Evolutionary conservation across 805 yeast species (phyloP).

Genomic region (Candida khao-thaluensis): DNA sequence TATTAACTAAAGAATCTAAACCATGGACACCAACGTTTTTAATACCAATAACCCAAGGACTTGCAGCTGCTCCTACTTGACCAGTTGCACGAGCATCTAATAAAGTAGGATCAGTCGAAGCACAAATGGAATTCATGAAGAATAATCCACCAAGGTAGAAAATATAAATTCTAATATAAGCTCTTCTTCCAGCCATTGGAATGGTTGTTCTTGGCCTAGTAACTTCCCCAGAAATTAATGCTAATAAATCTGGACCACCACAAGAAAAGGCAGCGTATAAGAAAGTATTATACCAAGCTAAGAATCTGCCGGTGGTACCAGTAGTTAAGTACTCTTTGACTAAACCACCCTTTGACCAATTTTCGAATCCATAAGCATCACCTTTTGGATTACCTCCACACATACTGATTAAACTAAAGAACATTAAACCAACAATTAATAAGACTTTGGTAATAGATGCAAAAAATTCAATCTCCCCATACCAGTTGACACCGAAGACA

Average conservation of each 20-base stretch:
- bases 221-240: slow-evolving; percentile 39
- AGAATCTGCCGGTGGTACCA: slow-evolving; percentile 33
- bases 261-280: slow-evolving; percentile 36
- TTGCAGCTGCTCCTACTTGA: slow-evolving; percentile 39
- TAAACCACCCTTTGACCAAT: slow-evolving; percentile 36
- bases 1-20: slow-evolving; percentile 35
- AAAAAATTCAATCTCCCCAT: slow-evolving; percentile 46
- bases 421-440: slow-evolving; percentile 33
- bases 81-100: slow-evolving; percentile 22
- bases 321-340: slow-evolving; percentile 25
- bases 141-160: slow-evolving; percentile 40
- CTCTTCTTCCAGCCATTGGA: slow-evolving; percentile 34
- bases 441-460: slow-evolving; percentile 34
- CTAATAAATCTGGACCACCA: slow-evolving; percentile 38
- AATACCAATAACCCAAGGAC: slow-evolving; percentile 41
- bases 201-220: slow-evolving; percentile 40
- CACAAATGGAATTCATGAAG: slow-evolving; percentile 34
- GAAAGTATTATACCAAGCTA: slow-evolving; percentile 34
- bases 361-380: slow-evolving; percentile 34
- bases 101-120: slow-evolving; percentile 33
- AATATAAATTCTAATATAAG: slow-evolving; percentile 33
- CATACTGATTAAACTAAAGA: slow-evolving; percentile 33
- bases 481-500: slow-evolving; percentile 31
- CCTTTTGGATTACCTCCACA: slow-evolving; percentile 38
- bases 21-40: slow-evolving; percentile 34